phyloP scores from a whole-genome alignment of 371 early-diverging fungal genomes.

The Rhizopus microsporus region DNA sequence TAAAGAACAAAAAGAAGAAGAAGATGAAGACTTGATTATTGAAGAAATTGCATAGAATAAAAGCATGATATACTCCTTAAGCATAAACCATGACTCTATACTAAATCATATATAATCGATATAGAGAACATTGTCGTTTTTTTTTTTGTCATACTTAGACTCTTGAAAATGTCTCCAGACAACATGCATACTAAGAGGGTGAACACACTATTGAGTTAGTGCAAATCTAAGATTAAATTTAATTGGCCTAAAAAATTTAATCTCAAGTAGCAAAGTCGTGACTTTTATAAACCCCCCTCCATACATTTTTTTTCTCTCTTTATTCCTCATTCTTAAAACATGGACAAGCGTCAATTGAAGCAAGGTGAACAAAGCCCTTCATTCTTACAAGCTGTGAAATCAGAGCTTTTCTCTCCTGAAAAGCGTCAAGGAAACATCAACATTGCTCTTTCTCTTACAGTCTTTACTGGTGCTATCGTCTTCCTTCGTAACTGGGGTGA shows the following conservation, averaged over 20 bases:
- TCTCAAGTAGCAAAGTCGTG: background rate
- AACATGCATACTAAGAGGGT: no score
- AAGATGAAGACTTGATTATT: slow-evolving; percentile 58
- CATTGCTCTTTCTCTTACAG: slow-evolving; percentile 60
- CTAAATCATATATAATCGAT: no score
- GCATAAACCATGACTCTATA: no score
- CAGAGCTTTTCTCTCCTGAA: slow-evolving; percentile 52
- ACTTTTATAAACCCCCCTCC: slow-evolving; percentile 8
- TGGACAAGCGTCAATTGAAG: slow-evolving; percentile 39
- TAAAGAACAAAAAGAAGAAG: slow-evolving; percentile 35
- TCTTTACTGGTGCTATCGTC: slow-evolving; percentile 64
- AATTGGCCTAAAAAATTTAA: background rate
- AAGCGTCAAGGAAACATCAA: slow-evolving; percentile 61
- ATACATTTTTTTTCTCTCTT: slow-evolving; percentile 9
- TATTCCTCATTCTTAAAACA: slow-evolving; percentile 5
- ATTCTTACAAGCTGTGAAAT: slow-evolving; percentile 45
- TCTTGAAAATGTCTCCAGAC: no score
- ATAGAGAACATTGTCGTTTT: no score
- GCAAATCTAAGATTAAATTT: no score
- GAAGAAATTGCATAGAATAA: slow-evolving; percentile 53
- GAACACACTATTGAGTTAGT: no score
- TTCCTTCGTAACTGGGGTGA: slow-evolving; percentile 63
- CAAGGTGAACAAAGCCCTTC: slow-evolving; percentile 29
- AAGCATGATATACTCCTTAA: background rate
- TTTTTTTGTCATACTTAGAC: no score